phyloP scores from a whole-genome alignment of 768 basidiomycete genomes.

The Pluteus cervinus region DNA sequence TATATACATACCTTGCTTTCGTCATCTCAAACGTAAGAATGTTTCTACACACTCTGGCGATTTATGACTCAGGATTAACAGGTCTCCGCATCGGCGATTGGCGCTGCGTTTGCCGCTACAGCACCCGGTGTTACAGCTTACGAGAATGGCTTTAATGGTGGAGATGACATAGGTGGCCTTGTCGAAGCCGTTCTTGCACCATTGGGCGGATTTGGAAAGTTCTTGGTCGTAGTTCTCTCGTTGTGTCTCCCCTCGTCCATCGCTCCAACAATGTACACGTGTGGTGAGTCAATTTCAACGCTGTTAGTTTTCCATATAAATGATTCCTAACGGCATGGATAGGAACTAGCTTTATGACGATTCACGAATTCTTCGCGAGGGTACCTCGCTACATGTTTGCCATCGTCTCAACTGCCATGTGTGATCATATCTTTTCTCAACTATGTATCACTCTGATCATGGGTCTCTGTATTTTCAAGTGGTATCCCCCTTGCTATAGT shows the following conservation, averaged over 20 bases:
- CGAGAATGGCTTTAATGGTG: constrained; percentile 44
- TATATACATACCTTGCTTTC: constrained; percentile 62
- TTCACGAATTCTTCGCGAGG: constrained; percentile 43
- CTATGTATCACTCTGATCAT: neutral
- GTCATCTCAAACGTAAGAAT: constrained; percentile 51
- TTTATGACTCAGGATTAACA: constrained; percentile 12
- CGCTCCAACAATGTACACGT: constrained; percentile 74
- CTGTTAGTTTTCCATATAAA: neutral
- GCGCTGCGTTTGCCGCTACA: constrained; percentile 61
- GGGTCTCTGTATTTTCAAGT: constrained; percentile 27
- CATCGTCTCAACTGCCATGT: constrained; percentile 63
- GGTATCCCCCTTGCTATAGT: constrained; percentile 64
- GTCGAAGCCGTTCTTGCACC: constrained; percentile 57
- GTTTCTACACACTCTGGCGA: neutral
- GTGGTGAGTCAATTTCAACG: constrained; percentile 29
- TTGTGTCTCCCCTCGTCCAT: constrained; percentile 70
- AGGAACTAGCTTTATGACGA: constrained; percentile 60
- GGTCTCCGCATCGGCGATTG: constrained; percentile 47
- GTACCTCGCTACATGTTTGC: constrained; percentile 69
- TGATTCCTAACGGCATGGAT: neutral
- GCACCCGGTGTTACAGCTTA: constrained; percentile 51
- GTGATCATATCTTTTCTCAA: constrained; percentile 16
- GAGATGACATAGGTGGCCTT: constrained; percentile 57
- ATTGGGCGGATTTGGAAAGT: constrained; percentile 59
- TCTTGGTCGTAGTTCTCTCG: constrained; percentile 67